A percentile compares a stretch with the other conserved stretches of the same genome.
Evolutionary conservation across 1,139 yeast species (phyloP).

Genomic region (Sugiyamaella novakii): DNA sequence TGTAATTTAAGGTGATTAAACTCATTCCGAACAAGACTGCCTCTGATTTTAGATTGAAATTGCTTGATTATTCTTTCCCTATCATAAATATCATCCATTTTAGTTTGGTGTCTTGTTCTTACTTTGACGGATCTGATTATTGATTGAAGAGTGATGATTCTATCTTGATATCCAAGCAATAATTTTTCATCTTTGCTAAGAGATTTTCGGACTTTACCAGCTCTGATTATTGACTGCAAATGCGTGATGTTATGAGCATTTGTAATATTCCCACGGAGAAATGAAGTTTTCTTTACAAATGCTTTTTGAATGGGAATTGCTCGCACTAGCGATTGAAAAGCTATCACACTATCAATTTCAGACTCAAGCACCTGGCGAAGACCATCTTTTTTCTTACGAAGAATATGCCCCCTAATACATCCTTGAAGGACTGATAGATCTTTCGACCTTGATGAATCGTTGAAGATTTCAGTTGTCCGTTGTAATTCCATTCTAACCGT

Average conservation of each 20-base stretch:
- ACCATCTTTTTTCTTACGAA: slow-evolving; percentile 28
- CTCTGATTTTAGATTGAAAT: slow-evolving; percentile 53
- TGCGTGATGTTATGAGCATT: slow-evolving; percentile 7
- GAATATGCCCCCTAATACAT: slow-evolving; percentile 25
- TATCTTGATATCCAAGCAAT: slow-evolving; percentile 29
- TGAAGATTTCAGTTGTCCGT: not conserved
- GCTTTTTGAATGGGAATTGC: slow-evolving; percentile 24
- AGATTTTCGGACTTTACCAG: slow-evolving; percentile 9
- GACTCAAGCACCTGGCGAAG: slow-evolving; percentile 25
- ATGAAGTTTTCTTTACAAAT: slow-evolving; percentile 1
- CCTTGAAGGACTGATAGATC: slow-evolving; percentile 20
- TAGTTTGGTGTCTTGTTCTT: slow-evolving; percentile 40
- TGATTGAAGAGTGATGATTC: slow-evolving; percentile 43
- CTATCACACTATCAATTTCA: slow-evolving; percentile 25
- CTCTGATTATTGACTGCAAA: slow-evolving; percentile 39
- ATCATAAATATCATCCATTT: slow-evolving; percentile 49
- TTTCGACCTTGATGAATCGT: not conserved
- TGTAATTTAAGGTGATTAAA: slow-evolving; percentile 25
- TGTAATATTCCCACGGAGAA: slow-evolving; percentile 4
- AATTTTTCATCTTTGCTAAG: slow-evolving; percentile 16
- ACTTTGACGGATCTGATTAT: slow-evolving; percentile 56
- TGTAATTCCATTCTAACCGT: slow-evolving; percentile 1
- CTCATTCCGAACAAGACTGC: slow-evolving; percentile 41
- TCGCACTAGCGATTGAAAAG: slow-evolving; percentile 26
- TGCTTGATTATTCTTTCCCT: slow-evolving; percentile 44